These are phyloP conservation scores for Zygosaccharomyces kombuchaensis DNA, from an alignment of 805 yeast species.

Conservation along the genomic window DNA sequence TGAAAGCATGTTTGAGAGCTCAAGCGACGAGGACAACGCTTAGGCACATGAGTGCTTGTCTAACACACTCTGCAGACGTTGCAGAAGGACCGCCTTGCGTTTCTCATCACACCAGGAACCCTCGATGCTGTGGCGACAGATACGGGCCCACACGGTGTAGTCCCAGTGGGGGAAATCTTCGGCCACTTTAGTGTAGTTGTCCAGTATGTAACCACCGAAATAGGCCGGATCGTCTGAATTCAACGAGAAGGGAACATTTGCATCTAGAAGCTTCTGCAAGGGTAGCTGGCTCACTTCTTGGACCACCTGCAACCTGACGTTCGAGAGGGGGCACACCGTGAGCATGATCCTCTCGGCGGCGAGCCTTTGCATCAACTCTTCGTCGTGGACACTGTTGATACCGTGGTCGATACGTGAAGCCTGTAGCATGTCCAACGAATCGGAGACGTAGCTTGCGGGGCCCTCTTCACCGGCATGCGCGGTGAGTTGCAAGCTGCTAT, in stretches of 20 bases:
- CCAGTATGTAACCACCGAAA: slow-evolving; percentile 79
- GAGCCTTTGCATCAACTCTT: slow-evolving; percentile 50
- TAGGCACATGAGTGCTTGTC: slow-evolving; percentile 29
- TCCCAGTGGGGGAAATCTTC: slow-evolving; percentile 57
- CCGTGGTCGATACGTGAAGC: slow-evolving; percentile 81
- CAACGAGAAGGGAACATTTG: slow-evolving; percentile 64
- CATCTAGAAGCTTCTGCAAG: slow-evolving; percentile 53
- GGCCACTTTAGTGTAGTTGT: slow-evolving; percentile 66
- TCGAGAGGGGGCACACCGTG: slow-evolving; percentile 74
- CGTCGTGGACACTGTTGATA: slow-evolving; percentile 56
- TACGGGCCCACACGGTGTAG: slow-evolving; percentile 53
- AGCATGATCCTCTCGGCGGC: slow-evolving; percentile 54
- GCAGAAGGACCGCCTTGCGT: slow-evolving; percentile 45
- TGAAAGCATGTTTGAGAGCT: slow-evolving; percentile 31
- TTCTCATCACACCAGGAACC: slow-evolving; percentile 74
- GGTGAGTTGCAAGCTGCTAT: slow-evolving; percentile 57
- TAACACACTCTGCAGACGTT: slow-evolving; percentile 40
- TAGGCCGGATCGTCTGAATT: slow-evolving; percentile 81
- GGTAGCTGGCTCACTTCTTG: slow-evolving; percentile 65
- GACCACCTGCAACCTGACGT: slow-evolving; percentile 71
- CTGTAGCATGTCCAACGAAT: slow-evolving; percentile 53
- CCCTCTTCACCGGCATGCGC: slow-evolving; percentile 94
- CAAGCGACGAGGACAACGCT: slow-evolving; percentile 28
- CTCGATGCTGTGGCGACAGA: slow-evolving; percentile 60
- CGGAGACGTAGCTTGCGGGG: slow-evolving; percentile 60